phyloP scores from a whole-genome alignment of 768 basidiomycete genomes.

The Galerina marginata region DNA sequence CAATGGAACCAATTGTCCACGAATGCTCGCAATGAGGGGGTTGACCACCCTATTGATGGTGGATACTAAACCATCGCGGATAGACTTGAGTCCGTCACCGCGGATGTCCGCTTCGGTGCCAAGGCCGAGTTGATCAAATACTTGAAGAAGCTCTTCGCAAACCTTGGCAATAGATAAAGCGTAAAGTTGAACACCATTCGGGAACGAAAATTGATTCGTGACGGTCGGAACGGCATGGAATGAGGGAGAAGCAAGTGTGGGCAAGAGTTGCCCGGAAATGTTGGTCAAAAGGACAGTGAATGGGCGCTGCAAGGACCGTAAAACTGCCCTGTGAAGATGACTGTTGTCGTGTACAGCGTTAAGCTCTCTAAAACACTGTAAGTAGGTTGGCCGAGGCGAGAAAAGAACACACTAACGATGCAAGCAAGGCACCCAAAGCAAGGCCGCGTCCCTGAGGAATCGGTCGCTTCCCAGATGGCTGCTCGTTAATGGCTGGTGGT shows the following conservation, averaged over 20 bases:
- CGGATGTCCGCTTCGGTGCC: constrained; percentile 66
- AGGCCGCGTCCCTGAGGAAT: constrained; percentile 77
- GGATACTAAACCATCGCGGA: constrained; percentile 75
- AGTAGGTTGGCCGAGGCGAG: neutral
- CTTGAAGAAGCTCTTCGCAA: constrained; percentile 74
- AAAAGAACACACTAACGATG: constrained; percentile 54
- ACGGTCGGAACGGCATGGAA: constrained; percentile 60
- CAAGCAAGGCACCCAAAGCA: constrained; percentile 69
- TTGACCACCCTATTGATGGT: constrained; percentile 69
- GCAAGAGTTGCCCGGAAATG: constrained; percentile 69
- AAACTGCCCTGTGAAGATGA: constrained; percentile 69
- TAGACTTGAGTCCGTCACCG: constrained; percentile 69
- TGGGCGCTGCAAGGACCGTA: constrained; percentile 77
- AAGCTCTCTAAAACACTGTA: constrained; percentile 59
- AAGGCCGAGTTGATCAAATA: constrained; percentile 68
- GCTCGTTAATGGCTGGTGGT: constrained; percentile 54
- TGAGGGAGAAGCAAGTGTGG: constrained; percentile 65
- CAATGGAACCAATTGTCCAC: constrained; percentile 62
- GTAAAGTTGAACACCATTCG: constrained; percentile 73
- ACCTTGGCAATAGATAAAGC: constrained; percentile 72
- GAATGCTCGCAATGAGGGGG: constrained; percentile 67
- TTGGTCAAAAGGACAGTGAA: constrained; percentile 76
- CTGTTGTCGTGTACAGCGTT: constrained; percentile 65
- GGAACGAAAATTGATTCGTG: constrained; percentile 53
- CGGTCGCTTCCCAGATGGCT: constrained; percentile 69